Conservation (phyloP, 2,329 filamentous ascomycete genomes). For the Arachnopeziza araneosa region DNA sequence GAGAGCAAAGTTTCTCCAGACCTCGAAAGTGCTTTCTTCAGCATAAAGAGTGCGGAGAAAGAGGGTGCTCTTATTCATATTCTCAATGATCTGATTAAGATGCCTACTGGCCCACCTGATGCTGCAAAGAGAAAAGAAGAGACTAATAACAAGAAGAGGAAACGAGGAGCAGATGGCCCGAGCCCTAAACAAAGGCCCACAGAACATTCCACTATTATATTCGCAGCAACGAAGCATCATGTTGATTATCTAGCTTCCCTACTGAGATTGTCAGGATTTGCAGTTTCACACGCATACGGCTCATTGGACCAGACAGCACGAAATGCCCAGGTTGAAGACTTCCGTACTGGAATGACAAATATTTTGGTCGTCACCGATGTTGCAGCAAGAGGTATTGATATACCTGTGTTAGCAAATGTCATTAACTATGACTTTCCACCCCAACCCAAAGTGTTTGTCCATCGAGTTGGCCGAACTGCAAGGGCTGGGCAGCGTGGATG, state of each 20-base stretch:
- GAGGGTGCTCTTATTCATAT: conserved; percentile 88
- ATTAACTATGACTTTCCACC: conserved; percentile 99
- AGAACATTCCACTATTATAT: conserved; percentile 88
- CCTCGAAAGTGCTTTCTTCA: conserved; percentile 92
- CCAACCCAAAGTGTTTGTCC: conserved; percentile 94
- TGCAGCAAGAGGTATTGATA: conserved; percentile 94
- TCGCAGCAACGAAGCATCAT: conserved; percentile 92
- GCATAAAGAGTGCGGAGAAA: conserved; percentile 86
- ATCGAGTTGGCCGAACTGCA: conserved; percentile 92
- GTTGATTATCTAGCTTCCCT: conserved; percentile 86
- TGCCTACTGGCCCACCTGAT: conserved; percentile 65
- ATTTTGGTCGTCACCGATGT: conserved; percentile 96
- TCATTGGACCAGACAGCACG: conserved; percentile 90
- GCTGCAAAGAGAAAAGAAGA: conserved; percentile 32
- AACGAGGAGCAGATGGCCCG: conserved; percentile 50
- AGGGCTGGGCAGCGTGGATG: conserved; percentile 89
- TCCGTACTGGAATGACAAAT: conserved; percentile 76
- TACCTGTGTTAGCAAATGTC: conserved; percentile 90
- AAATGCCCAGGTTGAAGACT: conserved; percentile 86
- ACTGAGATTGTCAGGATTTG: conserved; percentile 76
- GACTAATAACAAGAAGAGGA: conserved; percentile 61
- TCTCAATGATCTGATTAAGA: conserved; percentile 85
- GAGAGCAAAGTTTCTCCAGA: conserved; percentile 96
- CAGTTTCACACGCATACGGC: conserved; percentile 91
- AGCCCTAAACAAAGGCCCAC: conserved; percentile 67